A percentile compares a stretch with the other conserved stretches of the same genome.
phyloP scores from a whole-genome alignment of 2,329 filamentous ascomycete genomes.

The Aspergillus tanneri region DNA sequence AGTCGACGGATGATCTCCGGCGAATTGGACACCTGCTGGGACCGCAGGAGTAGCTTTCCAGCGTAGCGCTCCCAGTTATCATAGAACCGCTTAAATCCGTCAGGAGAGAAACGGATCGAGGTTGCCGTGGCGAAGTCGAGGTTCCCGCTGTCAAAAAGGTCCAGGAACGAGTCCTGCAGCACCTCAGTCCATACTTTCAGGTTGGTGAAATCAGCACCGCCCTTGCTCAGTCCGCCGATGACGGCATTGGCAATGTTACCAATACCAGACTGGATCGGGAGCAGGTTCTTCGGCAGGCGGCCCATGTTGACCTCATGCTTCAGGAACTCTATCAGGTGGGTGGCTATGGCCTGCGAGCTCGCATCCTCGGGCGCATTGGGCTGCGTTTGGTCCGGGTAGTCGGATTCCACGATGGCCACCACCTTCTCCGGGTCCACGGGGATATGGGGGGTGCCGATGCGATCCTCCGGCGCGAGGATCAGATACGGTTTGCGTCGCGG shows the following conservation, averaged over 20 bases:
- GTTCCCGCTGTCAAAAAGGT: constrained; percentile 84
- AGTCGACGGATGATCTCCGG: constrained; percentile 87
- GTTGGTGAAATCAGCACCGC: constrained; percentile 75
- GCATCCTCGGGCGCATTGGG: constrained; percentile 77
- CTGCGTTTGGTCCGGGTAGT: constrained; percentile 74
- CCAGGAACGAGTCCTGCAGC: constrained; percentile 87
- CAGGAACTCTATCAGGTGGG: constrained; percentile 78
- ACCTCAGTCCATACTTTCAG: constrained; percentile 93
- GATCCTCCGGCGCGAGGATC: constrained; percentile 80
- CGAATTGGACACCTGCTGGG: constrained; percentile 85
- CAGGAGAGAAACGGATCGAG: constrained; percentile 84
- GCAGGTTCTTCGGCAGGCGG: constrained; percentile 71
- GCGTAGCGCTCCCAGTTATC: constrained; percentile 77
- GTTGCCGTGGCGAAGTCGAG: constrained; percentile 89
- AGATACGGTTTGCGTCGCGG: constrained; percentile 80
- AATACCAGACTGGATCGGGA: constrained; percentile 83
- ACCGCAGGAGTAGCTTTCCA: constrained; percentile 78
- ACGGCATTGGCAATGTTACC: constrained; percentile 94
- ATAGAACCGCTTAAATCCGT: constrained; percentile 90
- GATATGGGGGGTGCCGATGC: constrained; percentile 79
- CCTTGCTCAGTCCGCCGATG: constrained; percentile 73
- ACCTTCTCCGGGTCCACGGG: constrained; percentile 82
- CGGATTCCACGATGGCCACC: constrained; percentile 78
- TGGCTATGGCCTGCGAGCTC: constrained; percentile 68
- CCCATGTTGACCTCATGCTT: constrained; percentile 80